These are phyloP conservation scores for Nakaseomyces delphensis DNA, from an alignment of 1,139 yeast genomes.

Conservation along the genomic window DNA sequence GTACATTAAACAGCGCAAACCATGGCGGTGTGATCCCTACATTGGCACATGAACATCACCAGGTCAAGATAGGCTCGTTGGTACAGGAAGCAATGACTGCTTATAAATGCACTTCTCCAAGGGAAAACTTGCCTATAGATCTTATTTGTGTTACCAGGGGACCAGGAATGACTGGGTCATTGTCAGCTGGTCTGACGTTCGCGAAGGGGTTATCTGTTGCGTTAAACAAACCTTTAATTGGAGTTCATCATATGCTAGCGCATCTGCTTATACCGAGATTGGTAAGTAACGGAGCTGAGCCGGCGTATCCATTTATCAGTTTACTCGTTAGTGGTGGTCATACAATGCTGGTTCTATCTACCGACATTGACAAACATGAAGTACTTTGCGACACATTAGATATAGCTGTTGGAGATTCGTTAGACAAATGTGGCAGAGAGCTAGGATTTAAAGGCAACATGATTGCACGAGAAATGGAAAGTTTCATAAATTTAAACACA, in stretches of 20 bases:
- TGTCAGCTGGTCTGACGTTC: slow-evolving; percentile 71
- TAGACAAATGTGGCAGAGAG: slow-evolving; percentile 87
- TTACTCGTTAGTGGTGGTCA: slow-evolving; percentile 91
- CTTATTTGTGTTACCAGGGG: slow-evolving; percentile 87
- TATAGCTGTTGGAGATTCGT: slow-evolving; percentile 87
- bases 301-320: slow-evolving; percentile 65
- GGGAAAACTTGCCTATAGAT: slow-evolving; percentile 45
- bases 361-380: slow-evolving; percentile 53
- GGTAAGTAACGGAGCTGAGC: slow-evolving; percentile 32
- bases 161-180: slow-evolving; percentile 93
- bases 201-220: slow-evolving; percentile 82
- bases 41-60: slow-evolving; percentile 76
- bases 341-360: slow-evolving; percentile 72
- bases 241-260: slow-evolving; percentile 95
- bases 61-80: slow-evolving; percentile 42
- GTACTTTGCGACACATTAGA: slow-evolving; percentile 71
- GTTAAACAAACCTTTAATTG: slow-evolving; percentile 67
- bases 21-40: slow-evolving; percentile 88
- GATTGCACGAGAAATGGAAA: slow-evolving; percentile 78
- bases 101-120: slow-evolving; percentile 19
- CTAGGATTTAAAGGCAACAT: slow-evolving; percentile 72
- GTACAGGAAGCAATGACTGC: slow-evolving; percentile 34
- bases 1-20: slow-evolving; percentile 55
- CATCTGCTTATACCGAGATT: slow-evolving; percentile 70
- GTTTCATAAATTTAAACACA: slow-evolving; percentile 37